These are phyloP conservation scores for Heterobasidion occidentale DNA, from an alignment of 1,284 basidiomycete genomes.

Conservation along the genomic window DNA sequence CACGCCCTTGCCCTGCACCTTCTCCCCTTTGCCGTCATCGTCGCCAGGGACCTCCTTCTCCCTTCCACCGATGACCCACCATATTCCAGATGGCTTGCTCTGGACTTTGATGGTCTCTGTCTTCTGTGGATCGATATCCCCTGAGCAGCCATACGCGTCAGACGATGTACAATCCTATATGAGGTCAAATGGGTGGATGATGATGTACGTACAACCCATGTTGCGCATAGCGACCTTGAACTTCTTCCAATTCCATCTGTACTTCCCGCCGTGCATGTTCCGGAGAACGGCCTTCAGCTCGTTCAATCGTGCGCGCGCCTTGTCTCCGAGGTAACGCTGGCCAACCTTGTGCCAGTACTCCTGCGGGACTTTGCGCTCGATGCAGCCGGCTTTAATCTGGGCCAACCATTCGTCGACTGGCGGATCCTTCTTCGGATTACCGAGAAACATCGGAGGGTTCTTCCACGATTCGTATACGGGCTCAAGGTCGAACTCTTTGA, in stretches of 20 bases:
- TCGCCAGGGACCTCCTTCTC: slow-evolving; percentile 12
- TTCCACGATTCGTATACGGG: slow-evolving; percentile 55
- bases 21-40: not conserved
- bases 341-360: slow-evolving; percentile 75
- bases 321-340: slow-evolving; percentile 60
- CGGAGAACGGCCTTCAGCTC: slow-evolving; percentile 66
- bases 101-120: slow-evolving; percentile 57
- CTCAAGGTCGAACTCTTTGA: slow-evolving; percentile 65
- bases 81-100: slow-evolving; percentile 43
- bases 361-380: slow-evolving; percentile 58
- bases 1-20: not conserved
- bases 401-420: slow-evolving; percentile 64
- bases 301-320: slow-evolving; percentile 52
- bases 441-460: slow-evolving; percentile 54
- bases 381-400: slow-evolving; percentile 58
- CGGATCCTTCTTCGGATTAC: slow-evolving; percentile 58
- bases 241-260: slow-evolving; percentile 73
- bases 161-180: not conserved
- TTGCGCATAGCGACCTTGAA: slow-evolving; percentile 68
- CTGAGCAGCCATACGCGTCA: slow-evolving; percentile 23
- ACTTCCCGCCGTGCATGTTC: slow-evolving; percentile 65
- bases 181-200: slow-evolving; percentile 3
- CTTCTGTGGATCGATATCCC: slow-evolving; percentile 47
- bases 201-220: slow-evolving; percentile 60
- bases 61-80: slow-evolving; percentile 51